phyloP scores from a whole-genome alignment of 441 rosid species.

The Sinapis alba region DNA sequence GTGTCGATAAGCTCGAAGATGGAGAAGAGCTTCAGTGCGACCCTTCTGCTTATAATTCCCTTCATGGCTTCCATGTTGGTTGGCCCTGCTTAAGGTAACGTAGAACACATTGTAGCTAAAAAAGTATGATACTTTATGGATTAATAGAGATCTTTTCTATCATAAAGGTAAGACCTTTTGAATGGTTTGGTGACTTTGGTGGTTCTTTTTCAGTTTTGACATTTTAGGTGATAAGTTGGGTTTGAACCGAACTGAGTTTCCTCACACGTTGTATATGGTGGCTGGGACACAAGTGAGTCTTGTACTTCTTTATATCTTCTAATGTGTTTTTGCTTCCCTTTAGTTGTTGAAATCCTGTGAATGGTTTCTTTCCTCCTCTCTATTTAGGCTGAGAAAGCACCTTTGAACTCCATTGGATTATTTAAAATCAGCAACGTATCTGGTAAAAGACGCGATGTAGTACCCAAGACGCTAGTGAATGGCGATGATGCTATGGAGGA shows the following conservation, averaged over 20 bases:
- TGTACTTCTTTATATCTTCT: constrained; percentile 11
- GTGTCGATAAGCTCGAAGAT: constrained; percentile 92
- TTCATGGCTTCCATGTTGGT: constrained; percentile 86
- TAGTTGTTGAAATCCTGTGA: background rate
- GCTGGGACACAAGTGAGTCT: constrained; percentile 88
- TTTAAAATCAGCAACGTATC: constrained; percentile 75
- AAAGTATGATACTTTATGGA: background rate
- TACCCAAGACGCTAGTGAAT: constrained; percentile 51
- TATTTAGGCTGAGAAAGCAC: constrained; percentile 78
- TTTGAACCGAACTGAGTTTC: constrained; percentile 86
- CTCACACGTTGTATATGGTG: constrained; percentile 78
- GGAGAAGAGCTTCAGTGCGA: constrained; percentile 98
- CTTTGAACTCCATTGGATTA: constrained; percentile 77
- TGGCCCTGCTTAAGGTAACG: constrained; percentile 94
- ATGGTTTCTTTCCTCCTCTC: background rate
- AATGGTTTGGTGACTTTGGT: background rate
- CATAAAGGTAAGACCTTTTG: background rate
- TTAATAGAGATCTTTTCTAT: background rate
- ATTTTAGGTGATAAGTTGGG: constrained; percentile 79
- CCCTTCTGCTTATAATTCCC: constrained; percentile 86
- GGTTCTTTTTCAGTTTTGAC: constrained; percentile 67
- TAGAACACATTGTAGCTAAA: background rate
- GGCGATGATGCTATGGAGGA: constrained; percentile 65
- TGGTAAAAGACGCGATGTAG: constrained; percentile 80
- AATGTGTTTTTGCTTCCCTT: background rate